phyloP scores from a whole-genome alignment of 1,284 basidiomycete genomes.

The Cutaneotrichosporon cutaneum region DNA sequence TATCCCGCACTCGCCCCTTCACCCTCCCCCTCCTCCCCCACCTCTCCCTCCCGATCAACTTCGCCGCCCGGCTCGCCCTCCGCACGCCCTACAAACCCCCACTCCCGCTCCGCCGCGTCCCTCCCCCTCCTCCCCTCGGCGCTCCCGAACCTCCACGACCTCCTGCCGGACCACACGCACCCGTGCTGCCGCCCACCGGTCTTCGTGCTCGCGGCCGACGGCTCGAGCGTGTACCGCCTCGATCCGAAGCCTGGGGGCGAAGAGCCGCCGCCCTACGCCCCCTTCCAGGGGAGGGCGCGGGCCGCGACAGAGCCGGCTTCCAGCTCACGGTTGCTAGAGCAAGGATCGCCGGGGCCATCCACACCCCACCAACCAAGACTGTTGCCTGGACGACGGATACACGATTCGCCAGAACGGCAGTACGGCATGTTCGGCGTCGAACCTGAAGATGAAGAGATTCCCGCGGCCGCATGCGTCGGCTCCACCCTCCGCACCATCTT shows the following conservation, averaged over 20 bases:
- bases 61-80: neutral
- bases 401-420: neutral
- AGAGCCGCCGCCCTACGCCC: conserved; percentile 46
- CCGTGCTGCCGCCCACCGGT: conserved; percentile 23
- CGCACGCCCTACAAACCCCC: neutral
- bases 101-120: neutral
- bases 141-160: neutral
- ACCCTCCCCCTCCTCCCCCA: neutral
- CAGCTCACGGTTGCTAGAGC: neutral
- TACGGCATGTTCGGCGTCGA: neutral
- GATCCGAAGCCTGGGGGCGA: conserved; percentile 37
- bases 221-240: conserved; percentile 41
- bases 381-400: neutral
- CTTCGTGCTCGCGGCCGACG: conserved; percentile 50
- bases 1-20: neutral
- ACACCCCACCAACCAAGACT: too few relatives aligned
- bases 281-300: conserved; percentile 20
- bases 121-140: neutral
- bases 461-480: neutral
- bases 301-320: neutral
- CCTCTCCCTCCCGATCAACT: neutral
- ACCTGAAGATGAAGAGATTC: neutral
- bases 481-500: neutral
- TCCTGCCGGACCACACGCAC: neutral
- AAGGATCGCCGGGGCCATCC: neutral